Conservation (phyloP, 192 early-diverging fungal genomes). For the Linnemannia exigua region DNA sequence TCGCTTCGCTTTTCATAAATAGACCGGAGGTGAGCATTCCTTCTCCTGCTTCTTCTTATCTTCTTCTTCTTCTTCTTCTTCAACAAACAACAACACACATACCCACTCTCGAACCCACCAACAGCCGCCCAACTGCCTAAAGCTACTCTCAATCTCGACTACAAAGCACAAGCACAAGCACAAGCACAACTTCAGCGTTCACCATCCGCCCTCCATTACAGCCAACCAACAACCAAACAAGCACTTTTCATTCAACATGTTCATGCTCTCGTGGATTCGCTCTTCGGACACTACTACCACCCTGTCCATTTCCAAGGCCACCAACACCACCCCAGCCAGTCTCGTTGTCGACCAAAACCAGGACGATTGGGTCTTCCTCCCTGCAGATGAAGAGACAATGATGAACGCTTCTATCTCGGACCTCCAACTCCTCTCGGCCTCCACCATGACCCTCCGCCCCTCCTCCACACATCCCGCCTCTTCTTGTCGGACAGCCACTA, state of each 20-base stretch:
- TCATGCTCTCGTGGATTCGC: slow-evolving; percentile 49
- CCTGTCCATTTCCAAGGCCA: slow-evolving; percentile 2
- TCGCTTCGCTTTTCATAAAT: not conserved
- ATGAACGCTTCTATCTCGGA: slow-evolving; percentile 42
- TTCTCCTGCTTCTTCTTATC: not conserved
- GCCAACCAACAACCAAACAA: not conserved
- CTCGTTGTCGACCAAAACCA: not conserved
- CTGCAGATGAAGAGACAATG: slow-evolving; percentile 35
- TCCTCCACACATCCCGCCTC: slow-evolving; percentile 22
- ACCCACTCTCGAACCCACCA: not conserved
- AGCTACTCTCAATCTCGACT: no score
- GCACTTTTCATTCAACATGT: not conserved
- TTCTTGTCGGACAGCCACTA: not conserved
- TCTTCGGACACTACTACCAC: slow-evolving; percentile 28
- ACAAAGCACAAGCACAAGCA: no score
- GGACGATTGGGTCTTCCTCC: slow-evolving; percentile 52
- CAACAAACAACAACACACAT: not conserved
- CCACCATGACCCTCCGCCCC: slow-evolving; percentile 32
- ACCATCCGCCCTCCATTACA: no score
- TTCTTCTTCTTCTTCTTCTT: not conserved
- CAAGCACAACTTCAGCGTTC: no score
- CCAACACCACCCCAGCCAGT: not conserved
- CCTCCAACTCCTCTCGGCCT: slow-evolving; percentile 47
- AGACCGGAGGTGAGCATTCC: not conserved
- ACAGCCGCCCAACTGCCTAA: not conserved